Evolutionary conservation across 306 rosid genomes (phyloP).

Genomic region (Coriaria nepalensis): DNA sequence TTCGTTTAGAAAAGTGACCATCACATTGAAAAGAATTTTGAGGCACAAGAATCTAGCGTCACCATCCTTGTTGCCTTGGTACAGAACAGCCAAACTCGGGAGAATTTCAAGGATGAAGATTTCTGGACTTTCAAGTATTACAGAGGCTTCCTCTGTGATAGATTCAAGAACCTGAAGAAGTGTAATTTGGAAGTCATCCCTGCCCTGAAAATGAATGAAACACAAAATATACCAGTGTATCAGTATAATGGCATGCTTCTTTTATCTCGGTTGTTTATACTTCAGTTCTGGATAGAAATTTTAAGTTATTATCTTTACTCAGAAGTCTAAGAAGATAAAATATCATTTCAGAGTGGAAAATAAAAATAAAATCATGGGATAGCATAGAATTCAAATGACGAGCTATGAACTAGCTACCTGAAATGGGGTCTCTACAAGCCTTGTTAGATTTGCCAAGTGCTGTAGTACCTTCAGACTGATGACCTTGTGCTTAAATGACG

Average conservation of each 20-base stretch:
- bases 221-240: too few relatives aligned
- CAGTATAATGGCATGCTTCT: too few relatives aligned
- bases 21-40: conserved; percentile 68
- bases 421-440: conserved; percentile 70
- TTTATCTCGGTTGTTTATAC: too few relatives aligned
- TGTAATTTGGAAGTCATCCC: conserved; percentile 95
- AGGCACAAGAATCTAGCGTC: conserved; percentile 96
- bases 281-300: too few relatives aligned
- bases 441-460: conserved; percentile 71
- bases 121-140: conserved; percentile 54
- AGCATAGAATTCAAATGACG: not conserved
- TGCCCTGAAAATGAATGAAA: conserved; percentile 53
- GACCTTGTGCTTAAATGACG: conserved; percentile 72
- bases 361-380: not conserved
- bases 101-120: conserved; percentile 65
- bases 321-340: too few relatives aligned
- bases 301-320: too few relatives aligned
- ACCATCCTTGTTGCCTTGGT: conserved; percentile 90
- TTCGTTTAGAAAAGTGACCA: conserved; percentile 67
- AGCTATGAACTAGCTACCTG: conserved; percentile 39
- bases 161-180: conserved; percentile 81
- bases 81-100: conserved; percentile 83
- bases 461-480: conserved; percentile 53
- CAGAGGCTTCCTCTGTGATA: conserved; percentile 57
- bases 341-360: not conserved